Base-by-base conservation (phyloP, 306 rosid genomes). In the Castanopsis chinensis region DNA sequence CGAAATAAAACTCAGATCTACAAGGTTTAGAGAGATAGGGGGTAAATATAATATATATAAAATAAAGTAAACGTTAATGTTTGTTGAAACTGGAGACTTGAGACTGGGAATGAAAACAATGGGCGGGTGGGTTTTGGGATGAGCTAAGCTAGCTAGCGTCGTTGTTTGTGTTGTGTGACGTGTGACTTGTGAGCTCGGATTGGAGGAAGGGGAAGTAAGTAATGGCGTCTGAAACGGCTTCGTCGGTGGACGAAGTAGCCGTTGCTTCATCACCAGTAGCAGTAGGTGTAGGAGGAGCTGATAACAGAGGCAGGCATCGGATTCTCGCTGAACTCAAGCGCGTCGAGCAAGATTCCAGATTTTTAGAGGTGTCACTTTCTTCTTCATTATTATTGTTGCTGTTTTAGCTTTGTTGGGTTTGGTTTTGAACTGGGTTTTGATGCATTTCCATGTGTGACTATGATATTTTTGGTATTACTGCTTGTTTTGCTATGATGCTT, bases 221-320 rank as follows among this genome's bases (percentile, higher is more conserved):
- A 54, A 83, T 92, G 92, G 96, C 89, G 77, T 75, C 90, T 72
- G 93, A 83, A 81, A 91, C 88, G 91, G 85, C 89, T 91, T 88
- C 92, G 86, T 87, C 85, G 5, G 73, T 86, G 28, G 93, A 92
- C 35, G 92, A 81, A 58, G 90, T 84, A 67, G 74, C 51, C 33
- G 79, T 79, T n/a, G 69, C 59, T 81, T 30, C 79, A 28, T 68
- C 35, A 43, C 68, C 65, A 10, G 82, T 23, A 53, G 82, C 35
- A 30, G 76, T 13, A 13, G 73, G 33, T 25, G 80, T 35, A 9
- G 61, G 49, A 28, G 83, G 32, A 28, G 27, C 78, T 58, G 92
- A 93, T 70, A 91, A 82, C 60, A 83, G 91, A 88, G 97, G 98
- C 37, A 91, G 87, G 82, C 98, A 93, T 68, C 92, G 93, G 79